Percentiles rank a stretch among this genome's conserved stretches.
phyloP scores from a whole-genome alignment of 345 rosid species.

The Garcia nutans region DNA sequence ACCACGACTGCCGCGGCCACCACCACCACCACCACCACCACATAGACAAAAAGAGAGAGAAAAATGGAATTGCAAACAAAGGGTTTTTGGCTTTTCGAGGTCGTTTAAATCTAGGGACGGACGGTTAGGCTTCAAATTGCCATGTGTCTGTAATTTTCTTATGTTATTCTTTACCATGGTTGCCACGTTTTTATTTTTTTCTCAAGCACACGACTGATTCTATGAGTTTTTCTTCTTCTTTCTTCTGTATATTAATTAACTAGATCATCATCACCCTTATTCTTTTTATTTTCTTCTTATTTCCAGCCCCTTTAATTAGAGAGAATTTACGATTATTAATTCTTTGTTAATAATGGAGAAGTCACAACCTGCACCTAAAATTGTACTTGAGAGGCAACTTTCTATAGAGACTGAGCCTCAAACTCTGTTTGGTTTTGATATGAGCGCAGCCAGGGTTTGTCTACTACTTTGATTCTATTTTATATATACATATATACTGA shows the following conservation, averaged over 20 bases:
- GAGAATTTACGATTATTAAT: background rate
- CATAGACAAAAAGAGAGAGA: background rate
- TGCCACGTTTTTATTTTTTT: slow-evolving; percentile 1
- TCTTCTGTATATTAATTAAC: background rate
- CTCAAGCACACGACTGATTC: background rate
- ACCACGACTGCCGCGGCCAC: background rate
- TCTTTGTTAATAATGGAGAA: background rate
- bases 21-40: background rate
- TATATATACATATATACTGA: background rate
- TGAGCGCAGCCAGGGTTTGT: slow-evolving; percentile 18
- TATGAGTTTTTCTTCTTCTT: background rate
- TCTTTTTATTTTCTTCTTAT: too few species aligned
- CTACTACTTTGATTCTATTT: background rate
- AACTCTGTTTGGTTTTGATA: background rate
- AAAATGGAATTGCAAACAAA: background rate
- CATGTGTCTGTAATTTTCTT: background rate
- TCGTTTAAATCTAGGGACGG: background rate
- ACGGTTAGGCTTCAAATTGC: background rate
- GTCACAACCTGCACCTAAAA: background rate
- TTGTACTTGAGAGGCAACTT: background rate
- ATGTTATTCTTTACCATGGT: slow-evolving; percentile 1
- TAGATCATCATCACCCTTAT: too few species aligned
- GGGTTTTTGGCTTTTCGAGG: background rate
- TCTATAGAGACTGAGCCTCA: background rate
- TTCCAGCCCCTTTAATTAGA: background rate